A percentile compares a stretch with the other conserved stretches of the same genome.
phyloP scores from a whole-genome alignment of 108 stramenopile genomes.

The Cyclotella cryptica region DNA sequence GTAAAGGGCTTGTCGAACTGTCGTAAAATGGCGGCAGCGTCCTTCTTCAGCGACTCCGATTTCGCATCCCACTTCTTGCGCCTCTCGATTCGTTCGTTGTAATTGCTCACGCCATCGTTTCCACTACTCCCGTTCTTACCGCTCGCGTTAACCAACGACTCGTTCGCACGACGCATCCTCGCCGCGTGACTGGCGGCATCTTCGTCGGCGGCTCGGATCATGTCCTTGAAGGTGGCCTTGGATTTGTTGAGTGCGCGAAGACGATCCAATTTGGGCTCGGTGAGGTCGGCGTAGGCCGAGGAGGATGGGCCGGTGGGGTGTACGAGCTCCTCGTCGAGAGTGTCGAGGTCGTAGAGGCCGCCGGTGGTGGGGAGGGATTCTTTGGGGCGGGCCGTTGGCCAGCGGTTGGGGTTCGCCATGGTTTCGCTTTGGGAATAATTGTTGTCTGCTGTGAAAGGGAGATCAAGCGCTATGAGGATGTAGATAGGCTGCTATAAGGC shows the following conservation, averaged over 20 bases:
- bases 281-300: no score
- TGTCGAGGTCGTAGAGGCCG: slow-evolving; percentile 41
- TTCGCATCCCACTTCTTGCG: slow-evolving; percentile 41
- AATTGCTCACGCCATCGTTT: no score
- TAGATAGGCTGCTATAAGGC: no score
- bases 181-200: slow-evolving; percentile 44
- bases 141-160: no score
- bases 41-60: slow-evolving; percentile 41
- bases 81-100: slow-evolving; percentile 35
- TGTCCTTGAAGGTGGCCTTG: slow-evolving; percentile 40
- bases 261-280: slow-evolving; percentile 42
- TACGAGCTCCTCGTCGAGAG: slow-evolving; percentile 41
- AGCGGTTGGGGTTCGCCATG: background rate
- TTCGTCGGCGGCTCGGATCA: slow-evolving; percentile 49
- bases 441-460: no score
- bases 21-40: slow-evolving; percentile 25
- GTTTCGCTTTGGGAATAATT: background rate
- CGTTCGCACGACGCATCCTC: slow-evolving; percentile 29
- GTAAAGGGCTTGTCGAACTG: slow-evolving; percentile 26
- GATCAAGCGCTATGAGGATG: no score
- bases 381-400: background rate
- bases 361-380: slow-evolving; percentile 18
- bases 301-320: slow-evolving; percentile 5
- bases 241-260: slow-evolving; percentile 37
- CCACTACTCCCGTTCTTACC: no score